Evolutionary conservation across 768 basidiomycete species (phyloP).

Genomic region (Boletus reticulatus): DNA sequence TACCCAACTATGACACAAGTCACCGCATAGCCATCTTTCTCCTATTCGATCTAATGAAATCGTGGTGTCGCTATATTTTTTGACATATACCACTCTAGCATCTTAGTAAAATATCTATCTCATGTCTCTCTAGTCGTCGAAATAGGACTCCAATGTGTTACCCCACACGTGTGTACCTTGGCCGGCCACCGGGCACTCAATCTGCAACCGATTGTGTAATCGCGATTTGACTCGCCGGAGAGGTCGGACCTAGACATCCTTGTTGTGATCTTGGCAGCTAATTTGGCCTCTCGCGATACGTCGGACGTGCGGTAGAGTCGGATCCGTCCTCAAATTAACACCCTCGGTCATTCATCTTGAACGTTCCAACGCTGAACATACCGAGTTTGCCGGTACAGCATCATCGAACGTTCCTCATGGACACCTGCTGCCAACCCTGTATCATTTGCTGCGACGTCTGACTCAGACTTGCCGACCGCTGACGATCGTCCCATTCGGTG

Average conservation of each 20-base stretch:
- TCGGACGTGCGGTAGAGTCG: neutral
- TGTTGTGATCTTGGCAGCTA: neutral
- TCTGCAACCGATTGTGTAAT: neutral
- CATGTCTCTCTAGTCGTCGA: neutral
- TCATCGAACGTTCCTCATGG: too few relatives aligned
- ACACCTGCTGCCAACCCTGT: too few relatives aligned
- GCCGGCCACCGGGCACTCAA: neutral
- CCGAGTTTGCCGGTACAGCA: too few relatives aligned
- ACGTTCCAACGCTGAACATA: too few relatives aligned
- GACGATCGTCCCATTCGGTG: too few relatives aligned
- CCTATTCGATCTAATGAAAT: neutral
- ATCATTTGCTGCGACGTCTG: too few relatives aligned
- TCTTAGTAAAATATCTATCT: neutral
- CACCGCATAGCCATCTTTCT: constrained; percentile 15
- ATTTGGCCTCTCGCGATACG: neutral
- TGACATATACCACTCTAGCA: constrained; percentile 29
- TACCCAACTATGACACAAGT: constrained; percentile 20
- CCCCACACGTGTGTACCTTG: neutral
- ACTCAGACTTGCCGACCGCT: too few relatives aligned
- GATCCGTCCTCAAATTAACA: neutral
- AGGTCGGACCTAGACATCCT: neutral
- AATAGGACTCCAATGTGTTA: neutral
- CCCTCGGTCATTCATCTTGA: too few relatives aligned
- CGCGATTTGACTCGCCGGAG: neutral
- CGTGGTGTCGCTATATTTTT: constrained; percentile 37